Evolutionary conservation across 306 rosid species (phyloP).

Genomic region (Herpetospermum pedunculosum): DNA sequence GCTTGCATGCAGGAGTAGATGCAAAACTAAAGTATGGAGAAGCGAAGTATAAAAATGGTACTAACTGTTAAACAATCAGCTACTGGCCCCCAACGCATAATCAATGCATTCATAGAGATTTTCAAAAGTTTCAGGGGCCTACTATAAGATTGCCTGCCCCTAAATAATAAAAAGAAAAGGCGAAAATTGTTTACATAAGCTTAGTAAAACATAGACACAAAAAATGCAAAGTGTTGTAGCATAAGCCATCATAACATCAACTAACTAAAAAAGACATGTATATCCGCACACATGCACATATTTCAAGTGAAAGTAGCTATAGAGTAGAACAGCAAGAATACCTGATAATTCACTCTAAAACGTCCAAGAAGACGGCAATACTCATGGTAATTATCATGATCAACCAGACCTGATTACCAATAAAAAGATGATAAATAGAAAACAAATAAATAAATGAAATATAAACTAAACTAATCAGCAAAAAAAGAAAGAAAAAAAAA

Average conservation of each 20-base stretch:
- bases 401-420: conserved; percentile 70
- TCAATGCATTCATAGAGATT: neutral
- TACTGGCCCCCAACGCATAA: neutral
- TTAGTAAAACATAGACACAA: neutral
- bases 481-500: neutral
- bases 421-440: conserved; percentile 4
- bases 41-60: neutral
- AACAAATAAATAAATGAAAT: neutral
- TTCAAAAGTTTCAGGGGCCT: neutral
- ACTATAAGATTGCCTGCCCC: neutral
- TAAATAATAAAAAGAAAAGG: neutral
- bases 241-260: neutral
- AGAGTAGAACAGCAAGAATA: conserved; percentile 17
- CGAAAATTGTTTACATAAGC: neutral
- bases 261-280: neutral
- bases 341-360: conserved; percentile 96
- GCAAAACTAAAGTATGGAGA: neutral
- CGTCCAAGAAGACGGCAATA: conserved; percentile 98
- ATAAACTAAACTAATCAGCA: neutral
- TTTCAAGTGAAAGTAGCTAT: conserved; percentile 3
- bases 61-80: neutral
- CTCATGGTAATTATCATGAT: conserved; percentile 98
- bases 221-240: neutral
- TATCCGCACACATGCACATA: neutral
- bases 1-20: neutral